These are phyloP conservation scores for Fusarium hainanense DNA, from an alignment of 2,329 filamentous ascomycete species.

Conservation along the genomic window DNA sequence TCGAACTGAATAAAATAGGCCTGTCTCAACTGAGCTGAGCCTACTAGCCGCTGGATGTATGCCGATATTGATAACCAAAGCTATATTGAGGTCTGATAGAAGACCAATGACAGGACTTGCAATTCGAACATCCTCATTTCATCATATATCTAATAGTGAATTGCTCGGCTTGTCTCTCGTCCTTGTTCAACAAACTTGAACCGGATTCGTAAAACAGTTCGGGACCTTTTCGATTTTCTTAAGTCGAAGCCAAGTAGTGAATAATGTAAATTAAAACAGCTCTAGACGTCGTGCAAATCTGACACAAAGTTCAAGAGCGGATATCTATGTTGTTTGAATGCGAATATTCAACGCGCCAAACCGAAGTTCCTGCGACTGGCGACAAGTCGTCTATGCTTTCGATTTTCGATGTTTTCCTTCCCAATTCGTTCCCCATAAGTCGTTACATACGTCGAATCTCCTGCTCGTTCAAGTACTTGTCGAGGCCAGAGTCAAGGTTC, in stretches of 20 bases:
- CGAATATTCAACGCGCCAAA: constrained; percentile 30
- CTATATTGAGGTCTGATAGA: not conserved
- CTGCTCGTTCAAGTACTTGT: constrained; percentile 87
- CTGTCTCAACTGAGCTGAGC: not conserved
- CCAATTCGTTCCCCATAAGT: constrained; percentile 9
- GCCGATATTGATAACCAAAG: not conserved
- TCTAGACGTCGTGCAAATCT: constrained; percentile 13
- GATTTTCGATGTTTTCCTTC: constrained; percentile 8
- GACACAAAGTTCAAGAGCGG: constrained; percentile 30
- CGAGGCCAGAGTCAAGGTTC: constrained; percentile 81
- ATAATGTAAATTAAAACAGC: constrained; percentile 40
- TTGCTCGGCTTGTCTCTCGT: not conserved
- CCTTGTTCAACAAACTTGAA: not conserved
- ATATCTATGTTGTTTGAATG: constrained; percentile 47
- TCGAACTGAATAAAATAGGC: not conserved
- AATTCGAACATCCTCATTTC: not conserved
- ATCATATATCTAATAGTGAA: not conserved
- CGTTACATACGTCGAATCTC: constrained; percentile 83
- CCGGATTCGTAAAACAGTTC: not conserved
- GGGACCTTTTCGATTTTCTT: not conserved
- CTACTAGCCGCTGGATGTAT: not conserved
- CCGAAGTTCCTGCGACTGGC: constrained; percentile 4
- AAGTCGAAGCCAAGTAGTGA: constrained; percentile 5
- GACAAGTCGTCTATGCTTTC: constrained; percentile 2
- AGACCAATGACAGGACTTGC: not conserved